phyloP scores from a whole-genome alignment of 2,329 filamentous ascomycete species.

The Exophiala alcalophila region DNA sequence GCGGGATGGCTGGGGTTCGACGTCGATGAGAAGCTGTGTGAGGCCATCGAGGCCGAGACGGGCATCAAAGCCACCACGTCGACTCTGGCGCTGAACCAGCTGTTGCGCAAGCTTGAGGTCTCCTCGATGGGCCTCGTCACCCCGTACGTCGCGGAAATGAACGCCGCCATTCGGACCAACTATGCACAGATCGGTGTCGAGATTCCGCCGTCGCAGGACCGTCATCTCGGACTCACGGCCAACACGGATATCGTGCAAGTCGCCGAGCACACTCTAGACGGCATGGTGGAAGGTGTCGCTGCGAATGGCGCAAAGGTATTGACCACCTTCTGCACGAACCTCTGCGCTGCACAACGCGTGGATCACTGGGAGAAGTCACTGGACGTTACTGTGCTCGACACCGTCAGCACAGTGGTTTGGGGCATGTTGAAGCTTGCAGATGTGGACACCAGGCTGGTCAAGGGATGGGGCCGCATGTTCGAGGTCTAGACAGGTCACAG shows the following conservation, averaged over 20 bases:
- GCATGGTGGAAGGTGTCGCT: slow-evolving; percentile 15
- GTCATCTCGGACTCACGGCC: slow-evolving; percentile 37
- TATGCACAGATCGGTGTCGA: slow-evolving; percentile 32
- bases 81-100: slow-evolving; percentile 42
- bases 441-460: slow-evolving; percentile 26
- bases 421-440: slow-evolving; percentile 39
- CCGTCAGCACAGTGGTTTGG: slow-evolving; percentile 44
- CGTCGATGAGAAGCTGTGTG: slow-evolving; percentile 41
- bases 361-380: slow-evolving; percentile 38
- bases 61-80: slow-evolving; percentile 43
- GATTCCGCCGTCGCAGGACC: slow-evolving; percentile 27
- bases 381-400: slow-evolving; percentile 42
- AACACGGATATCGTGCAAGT: slow-evolving; percentile 42
- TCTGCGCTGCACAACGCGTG: slow-evolving; percentile 41
- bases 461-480: slow-evolving; percentile 41
- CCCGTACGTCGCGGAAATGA: slow-evolving; percentile 44
- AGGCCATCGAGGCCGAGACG: slow-evolving; percentile 37
- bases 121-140: slow-evolving; percentile 41
- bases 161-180: slow-evolving; percentile 39
- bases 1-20: slow-evolving; percentile 44
- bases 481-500: too few relatives aligned
- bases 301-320: slow-evolving; percentile 36
- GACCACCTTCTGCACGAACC: slow-evolving; percentile 46
- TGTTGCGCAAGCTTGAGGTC: slow-evolving; percentile 32
- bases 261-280: slow-evolving; percentile 31